Evolutionary conservation across 768 basidiomycete species (phyloP).

Genomic region (Phylloporus sp.): DNA sequence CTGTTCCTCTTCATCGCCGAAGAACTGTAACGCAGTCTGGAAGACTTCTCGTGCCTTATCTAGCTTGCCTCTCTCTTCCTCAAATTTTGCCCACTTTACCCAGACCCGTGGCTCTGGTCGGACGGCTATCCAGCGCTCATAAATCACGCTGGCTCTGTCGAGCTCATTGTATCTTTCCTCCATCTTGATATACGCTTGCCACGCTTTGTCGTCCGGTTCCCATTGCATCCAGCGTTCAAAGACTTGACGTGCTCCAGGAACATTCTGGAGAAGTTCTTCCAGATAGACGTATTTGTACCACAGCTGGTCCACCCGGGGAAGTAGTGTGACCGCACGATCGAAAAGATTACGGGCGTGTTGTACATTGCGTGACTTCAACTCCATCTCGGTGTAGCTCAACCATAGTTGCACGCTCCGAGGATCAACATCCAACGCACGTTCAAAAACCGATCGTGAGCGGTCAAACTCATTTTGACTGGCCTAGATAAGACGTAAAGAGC

Average conservation of each 20-base stretch:
- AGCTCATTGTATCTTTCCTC: slow-evolving; percentile 90
- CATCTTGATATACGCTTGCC: slow-evolving; percentile 99
- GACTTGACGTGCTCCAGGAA: slow-evolving; percentile 93
- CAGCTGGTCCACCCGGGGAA: slow-evolving; percentile 93
- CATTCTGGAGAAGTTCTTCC: slow-evolving; percentile 94
- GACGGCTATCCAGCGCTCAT: slow-evolving; percentile 86
- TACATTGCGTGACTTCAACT: slow-evolving; percentile 95
- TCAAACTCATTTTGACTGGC: slow-evolving; percentile 96
- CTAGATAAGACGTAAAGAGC: slow-evolving; percentile 33
- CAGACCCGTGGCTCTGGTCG: slow-evolving; percentile 75
- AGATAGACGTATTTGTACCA: slow-evolving; percentile 99
- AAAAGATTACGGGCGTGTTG: slow-evolving; percentile 96
- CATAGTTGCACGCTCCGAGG: slow-evolving; percentile 86
- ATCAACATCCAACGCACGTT: slow-evolving; percentile 95
- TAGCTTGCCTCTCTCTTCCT: slow-evolving; percentile 65
- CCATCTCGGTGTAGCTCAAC: slow-evolving; percentile 95
- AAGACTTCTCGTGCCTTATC: slow-evolving; percentile 83
- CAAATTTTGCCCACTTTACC: slow-evolving; percentile 85
- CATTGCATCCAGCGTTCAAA: slow-evolving; percentile 99
- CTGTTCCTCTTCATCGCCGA: slow-evolving; percentile 83
- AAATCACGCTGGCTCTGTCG: slow-evolving; percentile 88
- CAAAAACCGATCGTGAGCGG: slow-evolving; percentile 91
- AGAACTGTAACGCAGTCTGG: slow-evolving; percentile 87
- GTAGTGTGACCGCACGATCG: slow-evolving; percentile 93
- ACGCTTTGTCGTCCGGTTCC: slow-evolving; percentile 99